Conservation (phyloP, 2,329 filamentous ascomycete genomes). For the Claviceps cyperi region DNA sequence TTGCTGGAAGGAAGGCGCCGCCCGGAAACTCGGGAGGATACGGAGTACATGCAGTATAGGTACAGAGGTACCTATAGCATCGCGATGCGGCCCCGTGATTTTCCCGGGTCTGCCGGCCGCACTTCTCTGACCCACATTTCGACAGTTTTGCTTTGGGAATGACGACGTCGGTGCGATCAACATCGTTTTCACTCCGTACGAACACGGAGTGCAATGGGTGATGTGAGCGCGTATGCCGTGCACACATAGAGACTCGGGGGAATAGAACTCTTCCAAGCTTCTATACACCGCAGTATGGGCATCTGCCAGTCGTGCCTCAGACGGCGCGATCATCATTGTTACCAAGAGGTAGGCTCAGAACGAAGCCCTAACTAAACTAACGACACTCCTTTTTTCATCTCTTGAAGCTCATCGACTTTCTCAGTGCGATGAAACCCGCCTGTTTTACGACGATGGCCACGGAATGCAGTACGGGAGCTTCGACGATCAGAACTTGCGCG, state of each 20-base stretch:
- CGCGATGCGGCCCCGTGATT: slow-evolving; percentile 1
- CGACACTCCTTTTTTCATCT: neutral
- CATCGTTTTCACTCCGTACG: neutral
- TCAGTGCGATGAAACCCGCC: slow-evolving; percentile 42
- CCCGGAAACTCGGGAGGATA: neutral
- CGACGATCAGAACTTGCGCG: slow-evolving; percentile 37
- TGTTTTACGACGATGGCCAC: slow-evolving; percentile 47
- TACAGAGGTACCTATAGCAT: too few species aligned
- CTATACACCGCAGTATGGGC: slow-evolving; percentile 31
- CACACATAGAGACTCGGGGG: neutral
- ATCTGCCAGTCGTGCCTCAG: slow-evolving; percentile 48
- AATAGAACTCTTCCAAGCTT: neutral
- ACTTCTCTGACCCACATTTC: neutral
- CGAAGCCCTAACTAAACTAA: neutral
- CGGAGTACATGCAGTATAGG: too few species aligned
- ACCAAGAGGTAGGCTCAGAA: slow-evolving; percentile 30
- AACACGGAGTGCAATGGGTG: slow-evolving; percentile 3
- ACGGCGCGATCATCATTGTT: slow-evolving; percentile 31
- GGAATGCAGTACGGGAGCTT: slow-evolving; percentile 49
- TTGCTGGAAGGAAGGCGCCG: neutral
- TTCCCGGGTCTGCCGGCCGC: neutral
- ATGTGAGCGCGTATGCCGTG: slow-evolving; percentile 1
- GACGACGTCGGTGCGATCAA: neutral
- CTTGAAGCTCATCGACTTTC: slow-evolving; percentile 3
- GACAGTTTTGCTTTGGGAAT: neutral